Percentiles rank a stretch among this genome's conserved stretches.
Evolutionary conservation across 2,329 filamentous ascomycete species (phyloP).

Genomic region (Xylariaceae sp.): DNA sequence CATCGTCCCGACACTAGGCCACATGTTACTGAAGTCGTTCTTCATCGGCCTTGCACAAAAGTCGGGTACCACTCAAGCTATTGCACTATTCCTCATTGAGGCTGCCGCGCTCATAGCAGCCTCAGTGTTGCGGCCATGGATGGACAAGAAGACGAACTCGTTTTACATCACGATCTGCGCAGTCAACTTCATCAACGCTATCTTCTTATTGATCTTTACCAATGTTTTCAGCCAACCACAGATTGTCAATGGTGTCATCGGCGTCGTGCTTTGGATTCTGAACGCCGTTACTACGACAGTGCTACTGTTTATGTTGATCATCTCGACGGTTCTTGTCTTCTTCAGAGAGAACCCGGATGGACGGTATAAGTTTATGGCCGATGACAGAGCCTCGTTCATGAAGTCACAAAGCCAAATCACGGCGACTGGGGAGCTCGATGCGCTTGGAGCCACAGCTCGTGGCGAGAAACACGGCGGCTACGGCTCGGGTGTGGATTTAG

Average conservation of each 20-base stretch:
- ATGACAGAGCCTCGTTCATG: constrained; percentile 95
- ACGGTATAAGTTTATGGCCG: constrained; percentile 93
- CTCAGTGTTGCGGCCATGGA: constrained; percentile 84
- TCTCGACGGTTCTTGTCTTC: constrained; percentile 69
- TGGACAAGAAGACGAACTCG: constrained; percentile 97
- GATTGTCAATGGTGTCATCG: constrained; percentile 82
- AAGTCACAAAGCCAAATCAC: constrained; percentile 83
- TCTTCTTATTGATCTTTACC: constrained; percentile 87
- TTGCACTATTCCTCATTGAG: constrained; percentile 81
- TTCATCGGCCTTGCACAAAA: constrained; percentile 80
- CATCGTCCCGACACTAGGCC: constrained; percentile 73
- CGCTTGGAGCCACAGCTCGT: constrained; percentile 81
- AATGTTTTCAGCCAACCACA: constrained; percentile 79
- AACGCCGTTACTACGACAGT: constrained; percentile 82
- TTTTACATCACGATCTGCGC: constrained; percentile 92
- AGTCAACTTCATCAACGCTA: constrained; percentile 85
- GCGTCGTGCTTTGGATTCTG: constrained; percentile 81
- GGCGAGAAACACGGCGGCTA: constrained; percentile 68
- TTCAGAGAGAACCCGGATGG: constrained; percentile 92
- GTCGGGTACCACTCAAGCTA: constrained; percentile 67
- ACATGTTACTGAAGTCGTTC: constrained; percentile 82
- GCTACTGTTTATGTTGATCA: constrained; percentile 75
- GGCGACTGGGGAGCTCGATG: constrained; percentile 80
- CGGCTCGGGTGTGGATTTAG: constrained; percentile 58
- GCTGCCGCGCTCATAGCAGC: constrained; percentile 71